phyloP scores from a whole-genome alignment of 331 rosid species.

The Quercus tomentella region DNA sequence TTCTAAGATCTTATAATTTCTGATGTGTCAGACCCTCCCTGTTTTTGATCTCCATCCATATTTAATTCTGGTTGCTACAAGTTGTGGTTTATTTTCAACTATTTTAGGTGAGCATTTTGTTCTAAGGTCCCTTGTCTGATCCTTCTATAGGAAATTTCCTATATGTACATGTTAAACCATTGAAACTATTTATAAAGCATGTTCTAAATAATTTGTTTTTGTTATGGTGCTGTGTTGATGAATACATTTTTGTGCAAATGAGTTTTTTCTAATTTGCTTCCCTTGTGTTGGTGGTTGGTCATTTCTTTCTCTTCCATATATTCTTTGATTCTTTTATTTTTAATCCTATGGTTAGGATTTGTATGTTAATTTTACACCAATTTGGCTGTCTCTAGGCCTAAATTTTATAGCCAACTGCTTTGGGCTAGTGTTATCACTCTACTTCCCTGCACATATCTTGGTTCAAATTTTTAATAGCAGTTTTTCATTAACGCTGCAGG shows the following conservation, averaged over 20 bases:
- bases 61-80: no score
- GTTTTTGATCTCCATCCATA: no score
- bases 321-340: not conserved
- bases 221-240: not conserved
- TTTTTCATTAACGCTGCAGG: not conserved
- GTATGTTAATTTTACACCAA: not conserved
- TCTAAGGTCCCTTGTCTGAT: not conserved
- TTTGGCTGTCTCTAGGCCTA: not conserved
- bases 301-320: not conserved
- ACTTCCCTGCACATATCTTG: not conserved
- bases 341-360: not conserved
- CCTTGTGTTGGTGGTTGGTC: not conserved
- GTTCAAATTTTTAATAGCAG: not conserved
- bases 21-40: not conserved
- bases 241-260: not conserved
- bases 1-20: not conserved
- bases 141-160: not conserved
- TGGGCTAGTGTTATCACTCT: not conserved
- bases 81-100: no score
- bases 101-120: not conserved
- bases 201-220: not conserved
- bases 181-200: not conserved
- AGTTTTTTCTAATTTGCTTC: not conserved
- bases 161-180: not conserved
- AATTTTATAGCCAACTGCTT: not conserved